These are phyloP conservation scores for Alternaria sp. DNA, from an alignment of 2,329 filamentous ascomycete species.

Conservation along the genomic window DNA sequence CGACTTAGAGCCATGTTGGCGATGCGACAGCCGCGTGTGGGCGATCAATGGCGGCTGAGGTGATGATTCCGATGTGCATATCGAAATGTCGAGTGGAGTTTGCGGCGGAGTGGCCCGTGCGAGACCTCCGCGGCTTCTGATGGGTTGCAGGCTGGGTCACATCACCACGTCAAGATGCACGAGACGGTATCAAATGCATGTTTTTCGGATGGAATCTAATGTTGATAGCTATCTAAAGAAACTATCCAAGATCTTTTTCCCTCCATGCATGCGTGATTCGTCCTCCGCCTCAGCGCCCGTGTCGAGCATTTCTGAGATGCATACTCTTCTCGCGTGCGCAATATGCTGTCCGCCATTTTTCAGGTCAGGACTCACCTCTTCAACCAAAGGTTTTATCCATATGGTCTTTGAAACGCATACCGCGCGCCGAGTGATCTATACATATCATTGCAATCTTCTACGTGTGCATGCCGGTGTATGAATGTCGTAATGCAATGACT, in stretches of 20 bases:
- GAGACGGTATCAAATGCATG: not conserved
- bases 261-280: not conserved
- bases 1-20: constrained; percentile 43
- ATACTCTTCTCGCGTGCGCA: not conserved
- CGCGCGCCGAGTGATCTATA: not conserved
- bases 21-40: constrained; percentile 45
- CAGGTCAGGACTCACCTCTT: not conserved
- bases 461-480: not conserved
- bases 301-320: not conserved
- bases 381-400: not conserved
- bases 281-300: not conserved
- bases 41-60: constrained; percentile 43
- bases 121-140: constrained; percentile 25
- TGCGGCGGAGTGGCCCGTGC: constrained; percentile 14
- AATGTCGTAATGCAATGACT: not conserved
- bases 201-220: not conserved
- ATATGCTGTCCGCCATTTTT: not conserved
- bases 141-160: not conserved
- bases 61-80: constrained; percentile 17
- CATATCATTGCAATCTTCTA: not conserved
- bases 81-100: constrained; percentile 18
- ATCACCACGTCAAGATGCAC: not conserved
- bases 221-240: not conserved
- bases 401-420: not conserved
- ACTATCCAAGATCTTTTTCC: not conserved